Evolutionary conservation across 441 rosid species (phyloP), one percentile per base, ranked within the genome.

Genomic region (Macaranga tanarius): DNA sequence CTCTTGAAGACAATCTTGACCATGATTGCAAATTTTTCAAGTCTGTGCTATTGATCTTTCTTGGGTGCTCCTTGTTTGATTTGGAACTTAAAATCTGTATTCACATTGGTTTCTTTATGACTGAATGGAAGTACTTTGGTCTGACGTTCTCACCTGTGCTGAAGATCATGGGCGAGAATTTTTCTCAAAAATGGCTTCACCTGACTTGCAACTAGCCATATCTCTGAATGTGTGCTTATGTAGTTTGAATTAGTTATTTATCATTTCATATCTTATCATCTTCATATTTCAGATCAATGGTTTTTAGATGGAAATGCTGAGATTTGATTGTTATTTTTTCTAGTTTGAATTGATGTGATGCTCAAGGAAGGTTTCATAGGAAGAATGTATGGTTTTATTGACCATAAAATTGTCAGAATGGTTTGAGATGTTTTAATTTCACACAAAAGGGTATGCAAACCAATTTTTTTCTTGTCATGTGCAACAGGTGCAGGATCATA

Each of bases 401-500:
- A 66, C 51, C 25, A 42, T 52, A n/a, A 23, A 51, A 31, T 51
- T 67, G 23, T 15, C 34, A 26, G 31, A 4, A 11, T 31, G 28
- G 7, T 61, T 50, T 34, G 2, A 13, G 23, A 23, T 47, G 34
- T 44, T 62, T 42, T 42, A 52, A 50, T 54, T 42, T 20, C 23
- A 34, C 38, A 17, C 5, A 23, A 54, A 4, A 22, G 16, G 69
- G 62, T 17, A 34, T 12, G 70, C 38, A 64, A 56, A 26, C 44
- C 4, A 63, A 31, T 20, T 17, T 5, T 62, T 55, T 75, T 70
- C 19, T 57, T 72, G 50, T 22, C 79, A 44, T 67, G 31, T 51
- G 77, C 65, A 34, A 65, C 80, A 96, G 98, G 90, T 96, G 73
- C 83, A 75, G 68, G 82, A 82, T 67, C 80, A 64, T 85, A 88